phyloP scores from a whole-genome alignment of 1,284 basidiomycete species.

The Fomitopsis pinicola region DNA sequence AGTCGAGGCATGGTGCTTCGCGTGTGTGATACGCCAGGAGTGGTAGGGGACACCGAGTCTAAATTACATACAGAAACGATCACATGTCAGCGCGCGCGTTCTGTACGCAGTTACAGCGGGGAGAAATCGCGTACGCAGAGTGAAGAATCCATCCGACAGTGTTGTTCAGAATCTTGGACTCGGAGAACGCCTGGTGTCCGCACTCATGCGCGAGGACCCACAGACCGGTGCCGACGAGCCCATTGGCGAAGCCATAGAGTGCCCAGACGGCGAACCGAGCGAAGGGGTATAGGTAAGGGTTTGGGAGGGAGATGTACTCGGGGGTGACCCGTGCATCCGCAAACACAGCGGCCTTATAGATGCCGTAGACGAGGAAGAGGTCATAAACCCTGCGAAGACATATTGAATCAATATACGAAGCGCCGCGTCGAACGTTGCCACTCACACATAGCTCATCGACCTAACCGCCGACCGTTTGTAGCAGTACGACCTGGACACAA shows the following conservation, averaged over 20 bases:
- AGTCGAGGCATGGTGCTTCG: constrained; percentile 95
- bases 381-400: constrained; percentile 62
- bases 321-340: constrained; percentile 66
- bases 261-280: constrained; percentile 76
- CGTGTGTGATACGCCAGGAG: constrained; percentile 96
- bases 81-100: constrained; percentile 22
- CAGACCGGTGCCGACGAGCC: constrained; percentile 88
- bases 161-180: constrained; percentile 93
- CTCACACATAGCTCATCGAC: constrained; percentile 82
- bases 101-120: constrained; percentile 2
- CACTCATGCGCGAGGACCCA: constrained; percentile 94
- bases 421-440: constrained; percentile 11
- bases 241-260: constrained; percentile 78
- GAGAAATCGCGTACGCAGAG: constrained; percentile 59
- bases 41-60: constrained; percentile 96
- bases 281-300: constrained; percentile 59
- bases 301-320: constrained; percentile 51
- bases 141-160: constrained; percentile 92
- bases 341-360: constrained; percentile 70
- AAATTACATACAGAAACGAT: constrained; percentile 20
- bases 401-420: constrained; percentile 8
- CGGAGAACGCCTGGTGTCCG: constrained; percentile 97
- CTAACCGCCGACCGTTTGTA: constrained; percentile 86
- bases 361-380: constrained; percentile 58
- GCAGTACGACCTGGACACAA: constrained; percentile 71